These are phyloP conservation scores for Phytophthora boehmeriae DNA, from an alignment of 352 stramenopile species.

Conservation along the genomic window DNA sequence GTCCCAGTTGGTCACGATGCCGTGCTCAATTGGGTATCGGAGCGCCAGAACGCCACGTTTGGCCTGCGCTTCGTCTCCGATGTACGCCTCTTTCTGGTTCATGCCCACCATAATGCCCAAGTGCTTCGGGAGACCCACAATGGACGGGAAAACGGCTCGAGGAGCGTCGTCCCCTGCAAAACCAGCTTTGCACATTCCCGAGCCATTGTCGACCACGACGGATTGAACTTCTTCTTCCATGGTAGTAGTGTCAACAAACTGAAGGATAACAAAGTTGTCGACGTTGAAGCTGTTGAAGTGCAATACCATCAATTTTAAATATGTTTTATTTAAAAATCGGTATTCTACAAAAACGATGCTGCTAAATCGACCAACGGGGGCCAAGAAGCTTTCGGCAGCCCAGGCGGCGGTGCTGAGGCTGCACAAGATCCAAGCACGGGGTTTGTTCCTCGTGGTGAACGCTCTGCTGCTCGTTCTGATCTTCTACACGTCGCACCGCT, in stretches of 20 bases:
- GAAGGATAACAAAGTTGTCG: no score
- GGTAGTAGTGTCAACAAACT: no score
- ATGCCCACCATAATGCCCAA: conserved; percentile 98
- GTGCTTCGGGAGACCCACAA: conserved; percentile 93
- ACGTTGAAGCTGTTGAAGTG: no score
- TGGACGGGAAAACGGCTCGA: conserved; percentile 72
- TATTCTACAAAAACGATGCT: no score
- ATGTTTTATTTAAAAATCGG: no score
- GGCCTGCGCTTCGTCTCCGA: conserved; percentile 93
- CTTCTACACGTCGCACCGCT: conserved; percentile 55
- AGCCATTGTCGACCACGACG: conserved; percentile 57
- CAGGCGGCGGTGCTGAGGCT: conserved; percentile 53
- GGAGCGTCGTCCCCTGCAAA: conserved; percentile 78
- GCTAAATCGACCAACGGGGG: background rate
- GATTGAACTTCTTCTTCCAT: conserved; percentile 57
- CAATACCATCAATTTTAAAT: no score
- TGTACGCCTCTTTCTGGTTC: conserved; percentile 95
- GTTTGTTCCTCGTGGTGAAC: conserved; percentile 54
- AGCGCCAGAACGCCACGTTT: conserved; percentile 94
- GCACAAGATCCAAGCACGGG: conserved; percentile 50
- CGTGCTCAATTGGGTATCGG: conserved; percentile 99
- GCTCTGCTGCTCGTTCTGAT: conserved; percentile 61
- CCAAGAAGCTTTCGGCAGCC: conserved; percentile 37
- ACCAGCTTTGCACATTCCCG: conserved; percentile 70
- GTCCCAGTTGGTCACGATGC: conserved; percentile 99